Conservation (phyloP, 768 basidiomycete species). For the Lepiota brunneoincarnata region DNA sequence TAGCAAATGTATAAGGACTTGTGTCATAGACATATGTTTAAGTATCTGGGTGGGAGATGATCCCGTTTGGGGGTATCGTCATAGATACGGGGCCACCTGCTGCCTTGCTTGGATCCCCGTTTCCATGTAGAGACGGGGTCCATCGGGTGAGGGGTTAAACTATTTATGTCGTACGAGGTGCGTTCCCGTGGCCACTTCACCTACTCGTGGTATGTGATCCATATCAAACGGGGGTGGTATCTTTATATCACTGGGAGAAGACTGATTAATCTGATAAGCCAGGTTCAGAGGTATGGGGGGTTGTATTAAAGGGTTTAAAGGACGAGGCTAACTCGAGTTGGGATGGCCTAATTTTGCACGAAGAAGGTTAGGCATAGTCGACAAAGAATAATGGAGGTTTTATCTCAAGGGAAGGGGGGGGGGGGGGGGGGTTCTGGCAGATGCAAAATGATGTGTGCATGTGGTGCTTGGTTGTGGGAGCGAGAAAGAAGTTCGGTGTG, state of each 20-base stretch:
- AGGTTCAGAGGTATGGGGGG: background rate
- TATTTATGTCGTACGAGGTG: background rate
- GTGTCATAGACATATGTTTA: too few relatives aligned
- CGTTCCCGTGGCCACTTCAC: background rate
- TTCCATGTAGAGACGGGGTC: constrained; percentile 1
- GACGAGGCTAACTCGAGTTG: background rate
- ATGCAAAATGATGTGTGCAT: background rate
- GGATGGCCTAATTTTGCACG: background rate
- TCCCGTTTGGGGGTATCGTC: constrained; percentile 1
- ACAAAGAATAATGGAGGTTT: background rate
- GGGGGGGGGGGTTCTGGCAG: background rate
- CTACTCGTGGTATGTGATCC: background rate
- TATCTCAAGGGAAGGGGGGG: background rate
- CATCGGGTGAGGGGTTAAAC: background rate
- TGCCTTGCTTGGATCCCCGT: background rate
- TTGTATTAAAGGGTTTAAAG: background rate
- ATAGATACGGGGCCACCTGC: constrained; percentile 8
- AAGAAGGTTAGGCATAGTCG: background rate
- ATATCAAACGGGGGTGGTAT: constrained; percentile 5
- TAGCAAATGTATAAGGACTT: too few relatives aligned
- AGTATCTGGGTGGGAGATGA: too few relatives aligned
- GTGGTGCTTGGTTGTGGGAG: constrained; percentile 3
- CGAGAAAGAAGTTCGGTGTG: constrained; percentile 1
- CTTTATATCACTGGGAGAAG: background rate
- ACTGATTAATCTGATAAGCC: constrained; percentile 1